Evolutionary conservation across 148 eudicot genomes (phyloP).

Genomic region (Rhododendron griersonianum): DNA sequence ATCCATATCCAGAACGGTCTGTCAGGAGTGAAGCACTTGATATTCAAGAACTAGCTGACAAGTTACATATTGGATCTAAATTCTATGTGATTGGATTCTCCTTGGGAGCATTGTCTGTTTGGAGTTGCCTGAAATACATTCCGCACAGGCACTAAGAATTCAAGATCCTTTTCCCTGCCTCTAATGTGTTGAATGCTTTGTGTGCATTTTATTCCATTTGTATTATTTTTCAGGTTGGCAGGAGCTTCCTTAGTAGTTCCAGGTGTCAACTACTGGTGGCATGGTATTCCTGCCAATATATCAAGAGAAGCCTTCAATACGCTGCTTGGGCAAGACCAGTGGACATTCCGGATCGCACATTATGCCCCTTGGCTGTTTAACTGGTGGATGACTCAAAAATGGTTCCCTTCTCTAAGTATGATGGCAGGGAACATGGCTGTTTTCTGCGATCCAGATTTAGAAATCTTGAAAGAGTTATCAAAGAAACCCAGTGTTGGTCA

Average conservation of each 20-base stretch:
- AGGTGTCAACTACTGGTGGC: constrained; percentile 76
- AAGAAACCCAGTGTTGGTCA: constrained; percentile 28
- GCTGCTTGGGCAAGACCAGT: constrained; percentile 35
- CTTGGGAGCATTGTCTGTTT: constrained; percentile 61
- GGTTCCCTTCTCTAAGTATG: constrained; percentile 53
- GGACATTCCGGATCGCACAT: constrained; percentile 64
- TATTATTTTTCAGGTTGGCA: constrained; percentile 44
- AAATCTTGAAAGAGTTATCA: constrained; percentile 41
- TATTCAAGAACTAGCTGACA: constrained; percentile 78
- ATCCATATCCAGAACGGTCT: constrained; percentile 64
- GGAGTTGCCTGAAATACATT: constrained; percentile 67
- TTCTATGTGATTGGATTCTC: constrained; percentile 72
- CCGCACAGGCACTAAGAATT: constrained; percentile 55
- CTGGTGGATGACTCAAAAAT: constrained; percentile 80
- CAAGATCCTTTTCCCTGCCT: background rate
- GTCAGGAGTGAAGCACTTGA: constrained; percentile 72
- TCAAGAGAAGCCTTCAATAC: constrained; percentile 28
- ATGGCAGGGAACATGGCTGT: constrained; percentile 25
- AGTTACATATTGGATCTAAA: constrained; percentile 57
- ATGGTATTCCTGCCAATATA: constrained; percentile 44
- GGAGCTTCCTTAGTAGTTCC: constrained; percentile 74
- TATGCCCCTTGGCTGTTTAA: constrained; percentile 61
- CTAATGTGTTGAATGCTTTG: background rate
- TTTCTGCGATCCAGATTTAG: constrained; percentile 40
- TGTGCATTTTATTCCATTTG: background rate